Evolutionary conservation across 345 rosid species (phyloP).

Genomic region (Mangifera indica): DNA sequence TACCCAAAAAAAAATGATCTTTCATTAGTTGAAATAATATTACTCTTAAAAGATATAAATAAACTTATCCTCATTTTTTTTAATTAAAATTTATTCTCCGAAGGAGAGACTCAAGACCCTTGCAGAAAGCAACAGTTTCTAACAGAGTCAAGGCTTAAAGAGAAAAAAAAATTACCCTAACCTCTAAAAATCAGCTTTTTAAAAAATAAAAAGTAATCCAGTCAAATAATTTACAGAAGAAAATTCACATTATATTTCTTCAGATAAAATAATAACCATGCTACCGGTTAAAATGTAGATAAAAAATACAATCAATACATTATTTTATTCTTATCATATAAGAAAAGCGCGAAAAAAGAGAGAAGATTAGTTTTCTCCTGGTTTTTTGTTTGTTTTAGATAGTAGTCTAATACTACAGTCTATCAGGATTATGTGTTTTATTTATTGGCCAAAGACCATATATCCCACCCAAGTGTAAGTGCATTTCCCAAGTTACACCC

Average conservation of each 20-base stretch:
- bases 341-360: not conserved
- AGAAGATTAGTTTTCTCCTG: no score
- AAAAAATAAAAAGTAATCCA: not conserved
- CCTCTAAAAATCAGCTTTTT: not conserved
- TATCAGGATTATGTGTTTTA: no score
- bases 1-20: not conserved
- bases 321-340: not conserved
- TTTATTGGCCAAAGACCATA: no score
- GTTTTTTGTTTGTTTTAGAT: no score
- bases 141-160: not conserved
- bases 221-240: not conserved
- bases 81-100: not conserved
- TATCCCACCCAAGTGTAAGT: no score
- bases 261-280: not conserved
- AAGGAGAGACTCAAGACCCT: not conserved
- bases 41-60: not conserved
- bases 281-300: not conserved
- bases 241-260: not conserved
- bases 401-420: no score
- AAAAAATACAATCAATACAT: no score
- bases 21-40: not conserved
- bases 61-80: not conserved
- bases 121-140: not conserved
- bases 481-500: no score
- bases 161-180: not conserved